Percentiles rank a stretch among this genome's conserved stretches.
These are phyloP conservation scores for Gossypium davidsonii DNA, from an alignment of 441 rosid genomes.

Conservation along the genomic window DNA sequence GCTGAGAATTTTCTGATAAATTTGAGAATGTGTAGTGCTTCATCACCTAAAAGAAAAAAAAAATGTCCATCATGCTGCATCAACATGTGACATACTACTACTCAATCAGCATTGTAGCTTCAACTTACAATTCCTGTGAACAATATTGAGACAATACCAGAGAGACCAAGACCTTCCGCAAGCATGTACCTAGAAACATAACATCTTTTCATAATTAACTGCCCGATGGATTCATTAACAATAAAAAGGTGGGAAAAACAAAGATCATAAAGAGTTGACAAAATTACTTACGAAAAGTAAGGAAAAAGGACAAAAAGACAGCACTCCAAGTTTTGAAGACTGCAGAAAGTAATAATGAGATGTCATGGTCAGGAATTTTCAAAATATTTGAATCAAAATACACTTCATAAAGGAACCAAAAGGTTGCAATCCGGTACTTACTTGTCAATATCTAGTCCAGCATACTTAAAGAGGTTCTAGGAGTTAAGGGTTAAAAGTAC, in stretches of 20 bases:
- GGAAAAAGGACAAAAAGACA: constrained; percentile 98
- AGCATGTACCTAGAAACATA: constrained; percentile 77
- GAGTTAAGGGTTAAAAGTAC: constrained; percentile 70
- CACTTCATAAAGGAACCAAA: constrained; percentile 12
- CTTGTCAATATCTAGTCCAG: constrained; percentile 96
- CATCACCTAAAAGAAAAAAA: constrained; percentile 63
- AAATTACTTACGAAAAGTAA: constrained; percentile 83
- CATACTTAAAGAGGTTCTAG: constrained; percentile 93
- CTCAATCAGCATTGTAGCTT: constrained; percentile 6
- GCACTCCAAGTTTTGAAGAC: constrained; percentile 97
- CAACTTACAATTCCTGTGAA: constrained; percentile 92
- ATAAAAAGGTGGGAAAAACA: constrained; percentile 9
- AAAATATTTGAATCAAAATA: constrained; percentile 1
- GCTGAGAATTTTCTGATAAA: constrained; percentile 88
- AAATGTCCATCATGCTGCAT: constrained; percentile 19
- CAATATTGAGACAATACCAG: constrained; percentile 95
- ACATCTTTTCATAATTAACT: neutral
- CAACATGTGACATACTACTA: constrained; percentile 4
- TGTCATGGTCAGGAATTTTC: constrained; percentile 15
- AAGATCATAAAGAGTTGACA: neutral
- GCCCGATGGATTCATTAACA: neutral
- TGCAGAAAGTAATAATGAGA: constrained; percentile 29
- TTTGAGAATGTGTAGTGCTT: constrained; percentile 91
- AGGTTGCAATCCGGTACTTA: constrained; percentile 36
- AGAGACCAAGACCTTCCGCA: constrained; percentile 97